phyloP scores from a whole-genome alignment of 2,329 filamentous ascomycete genomes.

The Ophiostoma ips region DNA sequence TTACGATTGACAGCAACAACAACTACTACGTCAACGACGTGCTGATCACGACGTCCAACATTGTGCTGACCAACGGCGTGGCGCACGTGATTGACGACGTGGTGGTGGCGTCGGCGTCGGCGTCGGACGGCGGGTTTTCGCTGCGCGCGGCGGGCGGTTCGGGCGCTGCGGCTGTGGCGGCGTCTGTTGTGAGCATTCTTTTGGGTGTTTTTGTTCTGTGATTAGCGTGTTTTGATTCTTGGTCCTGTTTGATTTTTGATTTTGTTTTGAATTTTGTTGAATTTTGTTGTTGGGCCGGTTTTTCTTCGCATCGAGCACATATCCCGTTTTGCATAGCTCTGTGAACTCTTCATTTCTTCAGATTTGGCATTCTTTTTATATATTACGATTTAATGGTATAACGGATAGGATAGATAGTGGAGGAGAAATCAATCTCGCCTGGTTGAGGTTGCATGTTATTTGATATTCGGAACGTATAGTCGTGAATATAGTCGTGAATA shows the following conservation, averaged over 20 bases:
- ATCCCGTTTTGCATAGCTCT: background rate
- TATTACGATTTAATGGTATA: slow-evolving; percentile 7
- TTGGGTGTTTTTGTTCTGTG: background rate
- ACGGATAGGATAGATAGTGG: background rate
- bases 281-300: background rate
- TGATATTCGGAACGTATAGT: too few species aligned
- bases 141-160: background rate
- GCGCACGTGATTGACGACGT: slow-evolving; percentile 9
- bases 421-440: background rate
- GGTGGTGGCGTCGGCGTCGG: slow-evolving; percentile 7
- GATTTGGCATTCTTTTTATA: background rate
- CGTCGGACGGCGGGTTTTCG: slow-evolving; percentile 1
- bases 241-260: background rate
- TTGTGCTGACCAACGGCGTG: slow-evolving; percentile 10
- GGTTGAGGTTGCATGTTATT: too few species aligned
- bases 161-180: background rate
- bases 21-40: slow-evolving; percentile 12
- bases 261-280: background rate
- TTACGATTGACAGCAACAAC: slow-evolving; percentile 9
- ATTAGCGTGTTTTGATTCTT: background rate
- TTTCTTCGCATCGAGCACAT: background rate
- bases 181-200: slow-evolving; percentile 1
- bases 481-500: too few species aligned
- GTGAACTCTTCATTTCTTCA: background rate
- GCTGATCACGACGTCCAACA: slow-evolving; percentile 9